phyloP scores from a whole-genome alignment of 2,329 filamentous ascomycete species.

The Fusarium citri region DNA sequence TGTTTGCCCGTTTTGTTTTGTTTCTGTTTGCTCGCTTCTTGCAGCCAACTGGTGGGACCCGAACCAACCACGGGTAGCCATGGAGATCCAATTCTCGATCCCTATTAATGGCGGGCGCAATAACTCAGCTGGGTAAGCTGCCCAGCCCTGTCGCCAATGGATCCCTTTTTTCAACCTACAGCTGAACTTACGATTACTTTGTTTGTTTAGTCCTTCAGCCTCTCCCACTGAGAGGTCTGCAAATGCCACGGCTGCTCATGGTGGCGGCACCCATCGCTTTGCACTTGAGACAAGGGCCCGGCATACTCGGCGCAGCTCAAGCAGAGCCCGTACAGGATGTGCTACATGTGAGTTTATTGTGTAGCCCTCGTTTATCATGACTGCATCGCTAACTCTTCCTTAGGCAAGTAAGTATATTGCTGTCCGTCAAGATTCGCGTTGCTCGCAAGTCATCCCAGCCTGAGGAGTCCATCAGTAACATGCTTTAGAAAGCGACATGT shows the following conservation, averaged over 20 bases:
- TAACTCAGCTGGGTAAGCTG: slow-evolving; percentile 43
- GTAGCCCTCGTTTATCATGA: background rate
- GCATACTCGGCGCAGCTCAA: slow-evolving; percentile 54
- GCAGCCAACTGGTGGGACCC: slow-evolving; percentile 13
- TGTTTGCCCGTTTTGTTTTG: background rate
- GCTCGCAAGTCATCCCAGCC: background rate
- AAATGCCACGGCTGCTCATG: slow-evolving; percentile 34
- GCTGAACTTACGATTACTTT: slow-evolving; percentile 5
- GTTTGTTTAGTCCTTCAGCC: slow-evolving; percentile 24
- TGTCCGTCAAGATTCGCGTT: background rate
- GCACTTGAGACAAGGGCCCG: slow-evolving; percentile 53
- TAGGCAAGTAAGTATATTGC: slow-evolving; percentile 51
- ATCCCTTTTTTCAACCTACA: background rate
- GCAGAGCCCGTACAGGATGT: slow-evolving; percentile 54
- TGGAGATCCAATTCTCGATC: slow-evolving; percentile 56
- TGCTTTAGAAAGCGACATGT: slow-evolving; percentile 54
- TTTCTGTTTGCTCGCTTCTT: slow-evolving; percentile 1
- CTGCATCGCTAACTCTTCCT: slow-evolving; percentile 15
- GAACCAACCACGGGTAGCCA: slow-evolving; percentile 26
- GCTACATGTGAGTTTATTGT: slow-evolving; percentile 50
- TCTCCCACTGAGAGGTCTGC: slow-evolving; percentile 32
- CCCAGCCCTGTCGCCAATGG: slow-evolving; percentile 18
- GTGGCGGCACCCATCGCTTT: slow-evolving; percentile 52
- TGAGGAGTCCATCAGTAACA: slow-evolving; percentile 24
- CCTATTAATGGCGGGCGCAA: slow-evolving; percentile 42